Evolutionary conservation across 2,329 filamentous ascomycete genomes (phyloP).

Genomic region (Colletotrichum neosansevieriae): DNA sequence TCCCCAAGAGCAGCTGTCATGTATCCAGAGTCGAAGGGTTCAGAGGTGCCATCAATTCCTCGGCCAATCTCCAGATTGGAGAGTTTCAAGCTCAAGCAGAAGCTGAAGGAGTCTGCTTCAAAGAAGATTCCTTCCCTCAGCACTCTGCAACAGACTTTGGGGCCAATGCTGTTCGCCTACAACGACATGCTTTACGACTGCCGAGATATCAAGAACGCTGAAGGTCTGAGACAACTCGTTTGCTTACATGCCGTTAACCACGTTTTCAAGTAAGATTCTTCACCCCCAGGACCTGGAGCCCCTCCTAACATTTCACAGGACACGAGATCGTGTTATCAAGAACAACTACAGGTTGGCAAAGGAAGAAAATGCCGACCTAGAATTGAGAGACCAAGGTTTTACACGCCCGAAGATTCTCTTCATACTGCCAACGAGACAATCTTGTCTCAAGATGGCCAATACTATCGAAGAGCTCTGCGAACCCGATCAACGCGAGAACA

Average conservation of each 20-base stretch:
- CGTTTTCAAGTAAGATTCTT: conserved; percentile 77
- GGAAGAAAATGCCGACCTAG: conserved; percentile 74
- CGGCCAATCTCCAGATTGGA: conserved; percentile 54
- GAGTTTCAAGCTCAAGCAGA: conserved; percentile 76
- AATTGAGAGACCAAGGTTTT: conserved; percentile 93
- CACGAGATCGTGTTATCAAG: conserved; percentile 90
- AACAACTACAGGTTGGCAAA: conserved; percentile 85
- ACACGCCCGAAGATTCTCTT: conserved; percentile 94
- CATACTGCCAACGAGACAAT: conserved; percentile 87
- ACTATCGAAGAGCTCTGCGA: conserved; percentile 80
- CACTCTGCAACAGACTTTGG: conserved; percentile 72
- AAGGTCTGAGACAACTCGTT: conserved; percentile 75
- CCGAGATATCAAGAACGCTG: conserved; percentile 76
- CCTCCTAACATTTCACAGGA: conserved; percentile 59
- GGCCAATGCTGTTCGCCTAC: conserved; percentile 83
- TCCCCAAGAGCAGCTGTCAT: conserved; percentile 62
- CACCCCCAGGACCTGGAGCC: not conserved
- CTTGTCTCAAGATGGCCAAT: conserved; percentile 83
- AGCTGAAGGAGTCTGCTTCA: conserved; percentile 67
- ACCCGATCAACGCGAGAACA: conserved; percentile 94
- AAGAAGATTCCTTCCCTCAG: conserved; percentile 70
- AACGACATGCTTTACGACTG: conserved; percentile 83
- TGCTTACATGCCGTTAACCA: conserved; percentile 93
- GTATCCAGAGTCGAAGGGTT: conserved; percentile 56
- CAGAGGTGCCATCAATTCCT: conserved; percentile 49